Conservation (phyloP, 495 filamentous ascomycete genomes). For the Podospora sp. region DNA sequence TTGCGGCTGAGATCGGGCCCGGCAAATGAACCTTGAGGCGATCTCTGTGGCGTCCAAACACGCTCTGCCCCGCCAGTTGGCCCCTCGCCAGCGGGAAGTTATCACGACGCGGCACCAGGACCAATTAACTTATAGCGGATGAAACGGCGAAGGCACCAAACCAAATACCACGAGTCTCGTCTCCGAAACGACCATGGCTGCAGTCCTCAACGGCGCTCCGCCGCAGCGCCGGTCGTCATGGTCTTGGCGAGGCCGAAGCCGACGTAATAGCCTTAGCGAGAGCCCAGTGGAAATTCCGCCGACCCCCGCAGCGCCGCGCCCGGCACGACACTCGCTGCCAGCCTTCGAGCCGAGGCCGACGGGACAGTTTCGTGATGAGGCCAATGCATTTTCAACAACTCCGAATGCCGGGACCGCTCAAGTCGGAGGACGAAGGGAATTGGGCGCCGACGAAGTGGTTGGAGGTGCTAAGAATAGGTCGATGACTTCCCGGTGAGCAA, state of each 20-base stretch:
- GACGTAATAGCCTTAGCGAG: conserved; percentile 15
- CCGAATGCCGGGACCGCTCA: conserved; percentile 4
- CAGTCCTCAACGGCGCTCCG: background rate
- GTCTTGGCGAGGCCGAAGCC: conserved; percentile 10
- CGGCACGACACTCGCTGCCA: conserved; percentile 22
- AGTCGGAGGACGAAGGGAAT: background rate
- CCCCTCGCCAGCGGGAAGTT: background rate
- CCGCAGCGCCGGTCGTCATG: conserved; percentile 18
- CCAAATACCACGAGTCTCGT: background rate
- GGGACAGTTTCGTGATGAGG: conserved; percentile 17
- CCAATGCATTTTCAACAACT: conserved; percentile 2
- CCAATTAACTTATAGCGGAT: background rate
- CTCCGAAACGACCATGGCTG: background rate
- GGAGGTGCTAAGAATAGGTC: conserved; percentile 22
- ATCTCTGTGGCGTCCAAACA: conserved; percentile 3
- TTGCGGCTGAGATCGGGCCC: conserved; percentile 8
- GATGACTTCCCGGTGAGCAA: conserved; percentile 27
- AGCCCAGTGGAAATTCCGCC: background rate
- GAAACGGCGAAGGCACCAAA: background rate
- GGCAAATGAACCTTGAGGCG: conserved; percentile 9
- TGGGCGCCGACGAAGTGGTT: background rate
- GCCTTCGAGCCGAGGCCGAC: conserved; percentile 17
- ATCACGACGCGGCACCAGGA: no score
- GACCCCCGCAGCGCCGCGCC: background rate
- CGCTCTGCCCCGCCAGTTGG: background rate